Base-by-base conservation (phyloP, 176 grass and related monocot genomes). In the Aegilops sharonensis region DNA sequence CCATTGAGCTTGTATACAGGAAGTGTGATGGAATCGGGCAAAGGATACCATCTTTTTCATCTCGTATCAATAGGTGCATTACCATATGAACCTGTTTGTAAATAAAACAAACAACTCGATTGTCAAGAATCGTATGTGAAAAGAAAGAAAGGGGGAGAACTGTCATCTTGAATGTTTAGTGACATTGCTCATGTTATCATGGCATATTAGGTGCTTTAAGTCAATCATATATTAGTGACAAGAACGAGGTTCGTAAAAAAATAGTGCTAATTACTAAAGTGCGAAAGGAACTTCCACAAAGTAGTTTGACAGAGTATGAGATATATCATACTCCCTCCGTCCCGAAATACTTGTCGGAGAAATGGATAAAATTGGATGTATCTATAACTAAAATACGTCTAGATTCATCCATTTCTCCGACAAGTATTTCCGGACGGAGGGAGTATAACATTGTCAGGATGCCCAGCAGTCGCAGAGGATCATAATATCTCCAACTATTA, bases 21-120 rank as follows among this genome's bases (percentile, higher is more conserved):
- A 90, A 92, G 71, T 96, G 92, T 70, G 88, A 92, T 86, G 94
- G 94, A 64, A 94, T 69, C 81, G 94, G 94, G 75, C 87, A 92
- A 45, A 97, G 91, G 68, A 97, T 94, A 43, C 94, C 94, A 61
- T 97, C 94, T 23, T 85, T 90, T 73, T 92, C 63, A 32, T 88
- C 79, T 27, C 89, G 87, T 85, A 94, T 87, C 87, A 97, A 87
- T 14, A 97, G 65, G 24, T 94, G 91, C 94, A 94, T 92, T 77
- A 97, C 86, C 83, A 90, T 93, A 69, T 90, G 89, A 48, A 97
- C 83, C 94, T 97, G 65, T 63, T 32, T 74, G 59, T 62, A 83
- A 84, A 83, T 75, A 75, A 23, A 77, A 54, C 18, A 68, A 83
- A 54, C 8, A 65, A 80, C 50, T 83, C 20, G 9, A 56, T 63